Evolutionary conservation across 179 eudicot genomes (phyloP).

Genomic region (Spergularia azorica): DNA sequence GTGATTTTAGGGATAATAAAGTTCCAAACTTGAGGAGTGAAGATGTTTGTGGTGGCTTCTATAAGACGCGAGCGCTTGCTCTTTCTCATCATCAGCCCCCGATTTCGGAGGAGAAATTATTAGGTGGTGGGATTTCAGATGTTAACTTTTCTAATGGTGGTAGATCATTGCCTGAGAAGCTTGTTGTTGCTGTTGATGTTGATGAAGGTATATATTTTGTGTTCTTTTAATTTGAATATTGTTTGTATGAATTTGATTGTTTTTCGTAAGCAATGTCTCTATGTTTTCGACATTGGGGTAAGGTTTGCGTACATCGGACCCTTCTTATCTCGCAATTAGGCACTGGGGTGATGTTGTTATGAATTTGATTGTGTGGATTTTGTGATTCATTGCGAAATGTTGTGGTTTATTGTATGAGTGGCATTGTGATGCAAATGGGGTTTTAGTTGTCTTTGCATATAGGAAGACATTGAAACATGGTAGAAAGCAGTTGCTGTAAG

Average conservation of each 20-base stretch:
- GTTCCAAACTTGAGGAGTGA: slow-evolving; percentile 22
- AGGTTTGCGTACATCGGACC: too few relatives aligned
- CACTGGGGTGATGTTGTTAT: too few relatives aligned
- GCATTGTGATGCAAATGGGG: not conserved
- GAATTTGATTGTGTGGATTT: too few relatives aligned
- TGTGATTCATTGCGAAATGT: too few relatives aligned
- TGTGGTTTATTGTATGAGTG: not conserved
- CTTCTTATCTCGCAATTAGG: too few relatives aligned
- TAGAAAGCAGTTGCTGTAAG: not conserved
- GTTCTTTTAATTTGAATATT: not conserved
- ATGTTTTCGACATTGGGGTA: too few relatives aligned
- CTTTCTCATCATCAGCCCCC: slow-evolving; percentile 28
- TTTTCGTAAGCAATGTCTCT: too few relatives aligned
- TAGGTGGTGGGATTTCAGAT: slow-evolving; percentile 24
- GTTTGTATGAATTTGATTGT: not conserved
- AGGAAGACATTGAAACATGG: not conserved
- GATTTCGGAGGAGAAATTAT: slow-evolving; percentile 29
- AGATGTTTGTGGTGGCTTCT: slow-evolving; percentile 27
- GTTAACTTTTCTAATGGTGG: slow-evolving; percentile 25
- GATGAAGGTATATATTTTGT: slow-evolving; percentile 65
- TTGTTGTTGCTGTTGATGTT: slow-evolving; percentile 83
- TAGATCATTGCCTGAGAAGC: slow-evolving; percentile 41
- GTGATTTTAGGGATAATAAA: slow-evolving; percentile 32
- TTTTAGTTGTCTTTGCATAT: not conserved
- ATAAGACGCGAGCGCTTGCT: slow-evolving; percentile 37